Conservation (phyloP, 208 protist species). For the Leishmania major region DNA sequence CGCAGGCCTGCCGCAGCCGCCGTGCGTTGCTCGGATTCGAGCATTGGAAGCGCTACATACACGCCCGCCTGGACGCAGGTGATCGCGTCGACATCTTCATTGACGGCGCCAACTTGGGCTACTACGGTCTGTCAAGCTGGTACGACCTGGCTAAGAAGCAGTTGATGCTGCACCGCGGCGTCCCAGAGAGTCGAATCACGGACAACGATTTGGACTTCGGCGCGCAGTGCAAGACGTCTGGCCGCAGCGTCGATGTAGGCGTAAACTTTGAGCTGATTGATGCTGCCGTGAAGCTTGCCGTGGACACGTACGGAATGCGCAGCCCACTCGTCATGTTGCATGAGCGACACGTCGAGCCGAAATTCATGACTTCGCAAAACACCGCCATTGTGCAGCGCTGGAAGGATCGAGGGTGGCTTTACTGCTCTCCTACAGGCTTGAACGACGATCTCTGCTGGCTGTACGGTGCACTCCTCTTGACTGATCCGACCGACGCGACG, state of each 20-base stretch:
- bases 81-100: conserved; percentile 61
- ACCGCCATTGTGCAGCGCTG: conserved; percentile 47
- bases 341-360: conserved; percentile 63
- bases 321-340: conserved; percentile 78
- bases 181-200: conserved; percentile 30
- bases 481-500: conserved; percentile 39
- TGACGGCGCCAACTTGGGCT: conserved; percentile 86
- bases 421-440: conserved; percentile 58
- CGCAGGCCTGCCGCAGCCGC: conserved; percentile 30
- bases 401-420: conserved; percentile 42
- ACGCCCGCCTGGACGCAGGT: conserved; percentile 21
- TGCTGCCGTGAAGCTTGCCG: conserved; percentile 43
- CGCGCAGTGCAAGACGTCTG: conserved; percentile 25
- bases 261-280: conserved; percentile 76
- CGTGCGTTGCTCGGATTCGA: conserved; percentile 52
- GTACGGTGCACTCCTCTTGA: conserved; percentile 62
- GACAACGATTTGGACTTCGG: conserved; percentile 37
- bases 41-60: conserved; percentile 55
- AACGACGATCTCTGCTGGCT: conserved; percentile 89
- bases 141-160: conserved; percentile 62
- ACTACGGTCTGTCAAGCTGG: conserved; percentile 87
- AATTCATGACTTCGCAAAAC: conserved; percentile 37
- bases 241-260: conserved; percentile 53
- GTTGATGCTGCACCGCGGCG: conserved; percentile 36
- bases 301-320: conserved; percentile 35